Percentiles rank a stretch among this genome's conserved stretches.
These are phyloP conservation scores for Populus hybrid DNA, from an alignment of 441 rosid genomes.

Conservation along the genomic window DNA sequence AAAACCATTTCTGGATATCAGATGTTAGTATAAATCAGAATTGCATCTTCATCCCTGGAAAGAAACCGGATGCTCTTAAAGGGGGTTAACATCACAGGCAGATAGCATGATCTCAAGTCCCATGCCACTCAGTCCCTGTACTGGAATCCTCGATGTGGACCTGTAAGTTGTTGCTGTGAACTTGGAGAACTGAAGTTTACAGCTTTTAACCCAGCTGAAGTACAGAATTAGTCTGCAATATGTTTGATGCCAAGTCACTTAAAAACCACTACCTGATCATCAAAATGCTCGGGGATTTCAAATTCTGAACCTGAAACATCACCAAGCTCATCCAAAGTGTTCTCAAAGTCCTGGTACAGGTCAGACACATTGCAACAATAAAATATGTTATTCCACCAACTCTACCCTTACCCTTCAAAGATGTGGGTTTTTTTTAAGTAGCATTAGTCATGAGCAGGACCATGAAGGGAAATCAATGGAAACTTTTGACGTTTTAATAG, in stretches of 20 bases:
- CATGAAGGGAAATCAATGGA: not conserved
- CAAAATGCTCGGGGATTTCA: slow-evolving; percentile 47
- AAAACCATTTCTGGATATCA: slow-evolving; percentile 12
- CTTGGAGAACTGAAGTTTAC: slow-evolving; percentile 20
- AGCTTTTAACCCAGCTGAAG: slow-evolving; percentile 18
- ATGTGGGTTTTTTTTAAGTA: not conserved
- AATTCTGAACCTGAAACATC: slow-evolving; percentile 47
- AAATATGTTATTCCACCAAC: not conserved
- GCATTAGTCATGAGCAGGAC: not conserved
- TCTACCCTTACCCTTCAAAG: not conserved
- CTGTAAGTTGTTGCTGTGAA: slow-evolving; percentile 29
- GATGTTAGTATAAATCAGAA: slow-evolving; percentile 27
- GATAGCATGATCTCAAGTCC: slow-evolving; percentile 11
- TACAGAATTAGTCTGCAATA: slow-evolving; percentile 16
- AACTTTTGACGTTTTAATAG: not conserved
- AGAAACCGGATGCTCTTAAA: slow-evolving; percentile 1
- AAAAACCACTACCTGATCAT: slow-evolving; percentile 41
- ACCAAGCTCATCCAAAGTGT: slow-evolving; percentile 43
- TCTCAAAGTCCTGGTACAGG: slow-evolving; percentile 38
- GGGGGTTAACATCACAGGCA: slow-evolving; percentile 1
- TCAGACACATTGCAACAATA: not conserved
- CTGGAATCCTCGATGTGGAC: slow-evolving; percentile 34
- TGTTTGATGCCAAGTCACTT: slow-evolving; percentile 17
- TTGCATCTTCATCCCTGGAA: slow-evolving; percentile 9
- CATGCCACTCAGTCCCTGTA: slow-evolving; percentile 5